Evolutionary conservation across 257 asterid genomes (phyloP), one percentile per base, ranked within the genome.

Genomic region (Salvia miltiorrhiza): DNA sequence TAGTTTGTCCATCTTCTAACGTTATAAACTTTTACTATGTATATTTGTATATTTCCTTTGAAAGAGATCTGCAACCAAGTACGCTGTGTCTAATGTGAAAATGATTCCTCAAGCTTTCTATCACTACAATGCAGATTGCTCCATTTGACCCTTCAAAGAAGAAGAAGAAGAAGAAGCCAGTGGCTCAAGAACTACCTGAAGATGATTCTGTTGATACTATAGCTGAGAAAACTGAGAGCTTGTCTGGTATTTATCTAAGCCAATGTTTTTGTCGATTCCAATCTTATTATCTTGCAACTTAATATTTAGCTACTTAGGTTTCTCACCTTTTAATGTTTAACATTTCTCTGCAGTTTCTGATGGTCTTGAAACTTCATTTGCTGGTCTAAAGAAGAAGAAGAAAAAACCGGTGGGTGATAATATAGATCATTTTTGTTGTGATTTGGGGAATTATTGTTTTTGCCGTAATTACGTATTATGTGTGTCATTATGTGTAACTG

Each of bases 101-200:
- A 40, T 61, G 17, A 28, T 12, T 8, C 9, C 32, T 30, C 3
- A 30, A 17, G 3, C 32, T 70, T 50, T 43, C 6, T 61, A 37
- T 12, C 14, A 9, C 24, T 62, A 13, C 14, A 19, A 49, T 77
- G 72, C 89, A 90, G 98, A 73, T 93, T 68, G 90, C 86, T 32
- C 87, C 97, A 4, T 93, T 93, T 72, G 98, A 93, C 72, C 95
- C 93, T 30, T 74, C 96, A 9, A 93, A 93, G 72, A 93, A 93
- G 85, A 93, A 90, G 87, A 90, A 93, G 72, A 92, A 92, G 87
- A 92, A 92, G 87, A 88, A 93, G 77, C 90, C 87, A n/a, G 90
- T 87, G 30, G 85, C 83, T 62, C 95, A 85, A 71, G 97, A 93
- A 65, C 87, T 88, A 41, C 78, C 74, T 23, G 85, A 77, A 69